Conservation (phyloP, 2,329 filamentous ascomycete genomes). For the Daldinia eschscholtzii region DNA sequence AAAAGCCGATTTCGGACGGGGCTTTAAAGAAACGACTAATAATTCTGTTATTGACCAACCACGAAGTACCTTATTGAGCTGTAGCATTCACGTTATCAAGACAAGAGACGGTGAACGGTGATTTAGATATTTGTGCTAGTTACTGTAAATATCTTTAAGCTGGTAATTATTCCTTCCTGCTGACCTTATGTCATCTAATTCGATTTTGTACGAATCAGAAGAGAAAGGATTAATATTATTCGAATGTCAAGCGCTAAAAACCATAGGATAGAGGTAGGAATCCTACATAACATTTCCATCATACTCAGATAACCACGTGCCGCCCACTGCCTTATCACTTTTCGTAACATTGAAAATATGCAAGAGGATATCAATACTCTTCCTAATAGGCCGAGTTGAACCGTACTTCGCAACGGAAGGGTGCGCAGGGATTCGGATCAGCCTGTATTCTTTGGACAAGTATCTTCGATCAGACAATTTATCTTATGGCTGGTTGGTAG, state of each 20-base stretch:
- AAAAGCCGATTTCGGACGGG: conserved; percentile 41
- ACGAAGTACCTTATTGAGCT: conserved; percentile 21
- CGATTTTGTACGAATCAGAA: not conserved
- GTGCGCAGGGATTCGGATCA: not conserved
- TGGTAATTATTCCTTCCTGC: not conserved
- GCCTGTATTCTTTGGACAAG: not conserved
- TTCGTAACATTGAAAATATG: conserved; percentile 13
- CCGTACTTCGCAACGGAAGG: conserved; percentile 10
- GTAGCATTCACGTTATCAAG: conserved; percentile 4
- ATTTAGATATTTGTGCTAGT: not conserved
- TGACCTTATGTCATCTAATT: not conserved
- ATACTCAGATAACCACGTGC: conserved; percentile 10
- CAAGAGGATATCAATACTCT: conserved; percentile 24
- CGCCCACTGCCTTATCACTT: conserved; percentile 6
- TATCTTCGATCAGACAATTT: not conserved
- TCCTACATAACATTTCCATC: conserved; percentile 20
- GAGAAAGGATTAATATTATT: not conserved
- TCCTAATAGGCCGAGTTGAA: conserved; percentile 23
- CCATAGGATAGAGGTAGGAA: not conserved
- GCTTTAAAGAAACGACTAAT: conserved; percentile 1
- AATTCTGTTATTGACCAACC: conserved; percentile 25
- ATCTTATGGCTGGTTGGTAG: too few species aligned
- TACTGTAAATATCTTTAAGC: too few species aligned
- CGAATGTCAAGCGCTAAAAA: not conserved
- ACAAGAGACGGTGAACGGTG: conserved; percentile 20